Evolutionary conservation across 257 asterid genomes (phyloP).

Genomic region (Lycium barbarum): DNA sequence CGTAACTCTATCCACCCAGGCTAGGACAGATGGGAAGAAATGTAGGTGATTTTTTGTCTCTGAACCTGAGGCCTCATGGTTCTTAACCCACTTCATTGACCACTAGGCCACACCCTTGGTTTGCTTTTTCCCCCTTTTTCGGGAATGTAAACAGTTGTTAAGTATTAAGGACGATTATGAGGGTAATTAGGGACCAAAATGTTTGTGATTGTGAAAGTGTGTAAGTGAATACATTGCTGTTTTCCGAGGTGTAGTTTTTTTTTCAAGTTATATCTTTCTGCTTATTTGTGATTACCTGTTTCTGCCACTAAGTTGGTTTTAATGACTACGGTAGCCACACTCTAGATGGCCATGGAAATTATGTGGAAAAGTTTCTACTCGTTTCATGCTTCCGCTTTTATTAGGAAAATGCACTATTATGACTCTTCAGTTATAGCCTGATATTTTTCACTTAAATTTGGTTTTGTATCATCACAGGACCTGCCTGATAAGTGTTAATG

Average conservation of each 20-base stretch:
- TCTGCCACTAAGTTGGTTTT: background rate
- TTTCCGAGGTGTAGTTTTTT: too few relatives aligned
- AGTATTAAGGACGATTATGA: background rate
- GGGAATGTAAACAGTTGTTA: too few relatives aligned
- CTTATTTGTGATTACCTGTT: background rate
- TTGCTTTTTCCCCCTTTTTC: background rate
- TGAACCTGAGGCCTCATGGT: too few relatives aligned
- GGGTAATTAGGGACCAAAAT: background rate
- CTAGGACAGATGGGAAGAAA: too few relatives aligned
- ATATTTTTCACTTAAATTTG: background rate
- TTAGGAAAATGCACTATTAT: background rate
- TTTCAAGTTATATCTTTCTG: background rate
- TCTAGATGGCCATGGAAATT: background rate
- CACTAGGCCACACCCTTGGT: too few relatives aligned
- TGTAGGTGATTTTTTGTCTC: too few relatives aligned
- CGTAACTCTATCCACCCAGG: too few relatives aligned
- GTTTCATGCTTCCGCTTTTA: background rate
- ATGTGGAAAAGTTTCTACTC: background rate
- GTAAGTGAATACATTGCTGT: too few relatives aligned
- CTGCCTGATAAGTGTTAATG: background rate
- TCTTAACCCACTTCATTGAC: too few relatives aligned
- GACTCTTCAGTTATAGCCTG: background rate
- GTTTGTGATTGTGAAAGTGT: too few relatives aligned
- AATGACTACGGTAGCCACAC: background rate
- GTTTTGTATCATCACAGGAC: constrained; percentile 8